Percentiles rank a stretch among this genome's conserved stretches.
Evolutionary conservation across 75 land plant species (phyloP).

Genomic region (Cunninghamia lanceolata): DNA sequence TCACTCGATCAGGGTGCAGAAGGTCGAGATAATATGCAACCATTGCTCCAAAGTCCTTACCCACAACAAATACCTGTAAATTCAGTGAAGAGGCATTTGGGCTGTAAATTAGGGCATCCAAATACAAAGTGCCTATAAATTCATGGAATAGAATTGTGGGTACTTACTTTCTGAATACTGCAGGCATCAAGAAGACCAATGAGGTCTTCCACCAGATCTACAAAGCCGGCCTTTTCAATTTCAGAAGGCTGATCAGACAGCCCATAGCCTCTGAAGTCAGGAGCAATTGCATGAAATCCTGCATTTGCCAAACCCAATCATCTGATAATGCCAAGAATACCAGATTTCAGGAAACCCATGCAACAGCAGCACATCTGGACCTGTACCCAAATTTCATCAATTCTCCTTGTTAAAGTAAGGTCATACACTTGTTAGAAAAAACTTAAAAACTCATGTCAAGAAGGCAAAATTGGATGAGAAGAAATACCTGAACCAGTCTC

Average conservation of each 20-base stretch:
- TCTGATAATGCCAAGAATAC: too few species aligned
- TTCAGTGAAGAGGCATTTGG: background rate
- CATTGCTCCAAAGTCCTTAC: slow-evolving; percentile 28
- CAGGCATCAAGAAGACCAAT: slow-evolving; percentile 56
- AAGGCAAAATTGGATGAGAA: background rate
- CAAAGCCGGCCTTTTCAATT: too few species aligned
- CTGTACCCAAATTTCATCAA: background rate
- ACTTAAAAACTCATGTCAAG: background rate
- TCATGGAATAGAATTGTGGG: slow-evolving; percentile 13
- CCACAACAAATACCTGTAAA: background rate
- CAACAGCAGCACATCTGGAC: background rate
- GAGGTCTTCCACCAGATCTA: slow-evolving; percentile 5
- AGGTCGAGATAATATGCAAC: slow-evolving; percentile 29
- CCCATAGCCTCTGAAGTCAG: too few species aligned
- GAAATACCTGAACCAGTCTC: slow-evolving; percentile 25
- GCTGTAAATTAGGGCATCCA: slow-evolving; percentile 20
- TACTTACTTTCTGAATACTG: background rate
- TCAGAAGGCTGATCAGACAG: too few species aligned
- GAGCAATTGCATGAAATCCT: too few species aligned
- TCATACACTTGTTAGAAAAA: too few species aligned
- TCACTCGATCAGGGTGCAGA: slow-evolving; percentile 42
- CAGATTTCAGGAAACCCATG: too few species aligned
- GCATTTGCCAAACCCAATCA: too few species aligned
- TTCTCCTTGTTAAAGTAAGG: too few species aligned
- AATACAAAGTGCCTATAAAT: slow-evolving; percentile 31